Evolutionary conservation across 257 asterid genomes (phyloP).

Genomic region (Marsdenia floribunda): DNA sequence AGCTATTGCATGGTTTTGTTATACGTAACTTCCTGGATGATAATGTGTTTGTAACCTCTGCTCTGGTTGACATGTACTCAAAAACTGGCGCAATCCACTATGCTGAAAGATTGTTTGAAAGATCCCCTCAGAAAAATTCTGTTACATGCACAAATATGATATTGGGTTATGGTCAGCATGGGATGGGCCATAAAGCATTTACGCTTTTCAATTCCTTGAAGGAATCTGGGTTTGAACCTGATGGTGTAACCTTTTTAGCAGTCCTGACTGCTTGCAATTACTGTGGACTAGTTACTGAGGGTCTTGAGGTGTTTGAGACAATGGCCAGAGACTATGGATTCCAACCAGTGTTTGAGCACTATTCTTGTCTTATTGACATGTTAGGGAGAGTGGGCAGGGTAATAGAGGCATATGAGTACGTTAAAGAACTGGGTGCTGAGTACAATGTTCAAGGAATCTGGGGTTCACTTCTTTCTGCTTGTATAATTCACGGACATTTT

Average conservation of each 20-base stretch:
- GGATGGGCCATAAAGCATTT: slow-evolving; percentile 76
- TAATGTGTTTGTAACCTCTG: slow-evolving; percentile 72
- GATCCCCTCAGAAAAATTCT: slow-evolving; percentile 46
- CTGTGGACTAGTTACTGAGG: slow-evolving; percentile 57
- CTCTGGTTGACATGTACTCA: slow-evolving; percentile 87
- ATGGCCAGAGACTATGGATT: slow-evolving; percentile 54
- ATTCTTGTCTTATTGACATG: slow-evolving; percentile 78
- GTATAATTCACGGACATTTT: slow-evolving; percentile 57
- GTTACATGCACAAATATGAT: slow-evolving; percentile 88
- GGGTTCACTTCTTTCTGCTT: slow-evolving; percentile 84
- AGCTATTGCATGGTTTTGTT: slow-evolving; percentile 53
- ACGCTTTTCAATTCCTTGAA: slow-evolving; percentile 46
- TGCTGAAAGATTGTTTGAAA: slow-evolving; percentile 61
- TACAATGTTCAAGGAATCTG: slow-evolving; percentile 55
- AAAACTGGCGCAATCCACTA: slow-evolving; percentile 61
- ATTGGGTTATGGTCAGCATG: slow-evolving; percentile 86
- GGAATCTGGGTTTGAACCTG: slow-evolving; percentile 43
- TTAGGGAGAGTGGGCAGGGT: slow-evolving; percentile 89
- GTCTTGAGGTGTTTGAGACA: slow-evolving; percentile 60
- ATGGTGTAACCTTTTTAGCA: slow-evolving; percentile 57
- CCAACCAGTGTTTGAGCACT: slow-evolving; percentile 61
- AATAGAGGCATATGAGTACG: slow-evolving; percentile 64
- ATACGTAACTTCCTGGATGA: slow-evolving; percentile 52
- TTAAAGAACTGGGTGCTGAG: slow-evolving; percentile 46
- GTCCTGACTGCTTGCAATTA: slow-evolving; percentile 80